A percentile compares a stretch with the other conserved stretches of the same genome.
phyloP scores from a whole-genome alignment of 441 rosid genomes.

The Corymbia citriodora region DNA sequence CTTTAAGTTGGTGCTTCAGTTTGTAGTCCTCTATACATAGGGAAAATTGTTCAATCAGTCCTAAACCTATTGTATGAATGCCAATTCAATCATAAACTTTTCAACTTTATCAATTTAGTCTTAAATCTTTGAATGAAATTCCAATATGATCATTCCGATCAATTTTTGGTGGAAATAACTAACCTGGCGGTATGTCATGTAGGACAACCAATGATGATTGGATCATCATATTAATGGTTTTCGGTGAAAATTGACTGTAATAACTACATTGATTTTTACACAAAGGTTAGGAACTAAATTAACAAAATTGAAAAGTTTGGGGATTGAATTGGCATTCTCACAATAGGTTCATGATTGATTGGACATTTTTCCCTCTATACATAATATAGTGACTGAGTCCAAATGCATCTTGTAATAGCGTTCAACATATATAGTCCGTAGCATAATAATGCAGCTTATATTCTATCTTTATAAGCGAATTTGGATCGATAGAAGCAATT shows the following conservation, averaged over 20 bases:
- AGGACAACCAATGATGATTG: rapidly evolving
- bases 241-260: too few relatives aligned
- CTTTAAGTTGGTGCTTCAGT: too few relatives aligned
- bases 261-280: too few relatives aligned
- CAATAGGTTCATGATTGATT: rapidly evolving
- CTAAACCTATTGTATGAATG: too few relatives aligned
- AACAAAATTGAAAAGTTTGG: too few relatives aligned
- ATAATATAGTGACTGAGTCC: not conserved
- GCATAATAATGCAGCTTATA: not conserved
- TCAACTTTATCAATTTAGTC: not conserved
- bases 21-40: not conserved
- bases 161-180: not conserved
- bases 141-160: too few relatives aligned
- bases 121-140: too few relatives aligned
- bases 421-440: not conserved
- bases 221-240: rapidly evolving
- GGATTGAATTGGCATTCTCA: rapidly evolving
- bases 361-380: rapidly evolving
- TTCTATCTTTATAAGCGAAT: not conserved
- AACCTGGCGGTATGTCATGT: not conserved
- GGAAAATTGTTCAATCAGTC: not conserved
- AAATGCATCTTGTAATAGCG: not conserved
- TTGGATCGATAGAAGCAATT: not conserved
- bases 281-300: rapidly evolving
- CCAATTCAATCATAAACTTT: not conserved